Evolutionary conservation across 2,329 filamentous ascomycete species (phyloP), one percentile per base, ranked within the genome.

Genomic region (Aulographum hederae): DNA sequence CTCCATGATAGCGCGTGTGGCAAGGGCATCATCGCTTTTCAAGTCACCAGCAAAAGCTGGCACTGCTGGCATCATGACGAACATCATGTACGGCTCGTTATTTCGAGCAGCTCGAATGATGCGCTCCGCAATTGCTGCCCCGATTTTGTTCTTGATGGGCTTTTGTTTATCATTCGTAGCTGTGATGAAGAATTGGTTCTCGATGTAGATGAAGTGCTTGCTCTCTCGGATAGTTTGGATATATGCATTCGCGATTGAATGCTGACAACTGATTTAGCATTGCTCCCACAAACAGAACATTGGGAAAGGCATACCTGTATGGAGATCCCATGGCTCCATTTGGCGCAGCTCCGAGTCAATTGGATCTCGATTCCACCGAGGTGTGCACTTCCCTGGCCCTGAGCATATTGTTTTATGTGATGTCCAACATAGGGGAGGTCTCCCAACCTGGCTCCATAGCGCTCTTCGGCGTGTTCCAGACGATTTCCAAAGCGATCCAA

Each of bases 131-230:
- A 91, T 78, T 18, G 78, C 78, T 4, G 69, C 71, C 28, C 80
- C 80, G 37, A 91, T 76, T 49, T 74, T 72, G 54, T 91, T 89
- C 44, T 64, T 65, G 28, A 91, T 69, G 1, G 80, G 78, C 38
- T 65, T 64, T 47, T 84, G 78, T 34, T 71, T 57, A 33, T 78
- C 64, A 30, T 61, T 63, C 1, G 78, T 85, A 3, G 79, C 78
- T 0, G 80, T 89, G 53, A 89, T 89, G 61, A 89, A 89, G 58
- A 89, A 89, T 61, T 81, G 73, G 44, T 85, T 84, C 49, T 85
- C 78, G 21, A 85, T 82, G 51, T 84, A 85, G 36, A 85, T 54
- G 45, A 77, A 84, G 47, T 82, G 72, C 45, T 72, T 58, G 13
- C 74, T 74, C 30, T 72, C 70, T 23, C 56, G 60, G 42, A 84